Conservation (phyloP, 257 asterid genomes). For the Nicotiana otophora region DNA sequence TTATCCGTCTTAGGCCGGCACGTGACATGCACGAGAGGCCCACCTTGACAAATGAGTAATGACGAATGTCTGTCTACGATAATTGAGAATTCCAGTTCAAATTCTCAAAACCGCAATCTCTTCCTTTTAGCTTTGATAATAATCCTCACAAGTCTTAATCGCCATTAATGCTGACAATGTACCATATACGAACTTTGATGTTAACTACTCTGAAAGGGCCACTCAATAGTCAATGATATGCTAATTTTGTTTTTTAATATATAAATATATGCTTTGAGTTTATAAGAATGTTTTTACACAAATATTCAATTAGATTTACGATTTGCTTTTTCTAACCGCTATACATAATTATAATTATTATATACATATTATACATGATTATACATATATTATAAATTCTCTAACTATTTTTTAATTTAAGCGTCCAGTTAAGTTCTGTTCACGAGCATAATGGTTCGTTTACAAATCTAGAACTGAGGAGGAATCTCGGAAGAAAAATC, state of each 20-base stretch:
- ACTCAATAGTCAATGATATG: neutral
- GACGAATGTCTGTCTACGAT: constrained; percentile 10
- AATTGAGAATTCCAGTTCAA: neutral
- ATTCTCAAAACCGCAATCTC: neutral
- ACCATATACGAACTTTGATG: neutral
- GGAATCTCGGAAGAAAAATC: no score
- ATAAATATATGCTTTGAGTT: neutral
- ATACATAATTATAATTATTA: no score
- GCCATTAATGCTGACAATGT: constrained; percentile 7
- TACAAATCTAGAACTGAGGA: no score
- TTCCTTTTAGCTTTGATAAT: neutral
- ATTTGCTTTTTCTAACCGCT: no score
- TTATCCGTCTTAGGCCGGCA: neutral
- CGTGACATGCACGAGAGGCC: neutral
- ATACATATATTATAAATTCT: no score
- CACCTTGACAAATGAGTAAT: neutral
- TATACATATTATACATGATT: no score
- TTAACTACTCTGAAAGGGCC: neutral
- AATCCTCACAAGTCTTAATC: neutral
- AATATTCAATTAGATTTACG: no score
- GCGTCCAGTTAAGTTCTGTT: no score
- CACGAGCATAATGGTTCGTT: no score
- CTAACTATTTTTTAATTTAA: no score
- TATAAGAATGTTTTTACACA: neutral
- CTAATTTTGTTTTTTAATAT: neutral